Evolutionary conservation across 176 grass and related monocot species (phyloP).

Genomic region (Rhipidocladum racemiflorum): DNA sequence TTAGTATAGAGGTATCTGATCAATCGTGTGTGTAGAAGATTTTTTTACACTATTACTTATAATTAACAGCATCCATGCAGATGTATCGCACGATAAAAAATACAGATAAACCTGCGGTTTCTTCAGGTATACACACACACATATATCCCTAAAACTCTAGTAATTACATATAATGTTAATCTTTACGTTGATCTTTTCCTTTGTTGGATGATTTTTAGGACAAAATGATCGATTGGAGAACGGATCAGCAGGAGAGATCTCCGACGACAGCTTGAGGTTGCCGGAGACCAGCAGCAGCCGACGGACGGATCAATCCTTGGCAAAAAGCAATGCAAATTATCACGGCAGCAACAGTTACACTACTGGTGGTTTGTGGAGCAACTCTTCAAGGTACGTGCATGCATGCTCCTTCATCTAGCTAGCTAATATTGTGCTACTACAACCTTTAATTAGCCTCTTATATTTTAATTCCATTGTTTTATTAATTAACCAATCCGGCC

Average conservation of each 20-base stretch:
- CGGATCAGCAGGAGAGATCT: slow-evolving; percentile 48
- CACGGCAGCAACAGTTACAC: slow-evolving; percentile 8
- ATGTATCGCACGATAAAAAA: slow-evolving; percentile 81
- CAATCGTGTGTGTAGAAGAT: not conserved
- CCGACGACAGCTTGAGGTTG: slow-evolving; percentile 51
- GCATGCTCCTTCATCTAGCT: not conserved
- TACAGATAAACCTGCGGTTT: slow-evolving; percentile 46
- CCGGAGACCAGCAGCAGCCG: not conserved
- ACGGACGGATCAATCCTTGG: not conserved
- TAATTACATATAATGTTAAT: not conserved
- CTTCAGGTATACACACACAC: slow-evolving; percentile 35
- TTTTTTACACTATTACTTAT: not conserved
- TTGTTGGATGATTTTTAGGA: not conserved
- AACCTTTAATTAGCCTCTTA: not conserved
- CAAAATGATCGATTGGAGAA: slow-evolving; percentile 60
- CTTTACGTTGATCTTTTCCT: not conserved
- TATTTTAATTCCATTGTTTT: not conserved
- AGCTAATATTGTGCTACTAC: not conserved
- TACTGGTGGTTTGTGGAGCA: slow-evolving; percentile 39
- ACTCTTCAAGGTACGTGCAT: slow-evolving; percentile 57
- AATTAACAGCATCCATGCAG: not conserved
- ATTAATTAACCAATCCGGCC: not conserved
- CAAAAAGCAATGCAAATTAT: slow-evolving; percentile 4
- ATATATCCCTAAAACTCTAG: not conserved
- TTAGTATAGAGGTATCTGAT: too few relatives aligned